Conservation (phyloP, 352 stramenopile genomes). For the Phytophthora sansomeana region DNA sequence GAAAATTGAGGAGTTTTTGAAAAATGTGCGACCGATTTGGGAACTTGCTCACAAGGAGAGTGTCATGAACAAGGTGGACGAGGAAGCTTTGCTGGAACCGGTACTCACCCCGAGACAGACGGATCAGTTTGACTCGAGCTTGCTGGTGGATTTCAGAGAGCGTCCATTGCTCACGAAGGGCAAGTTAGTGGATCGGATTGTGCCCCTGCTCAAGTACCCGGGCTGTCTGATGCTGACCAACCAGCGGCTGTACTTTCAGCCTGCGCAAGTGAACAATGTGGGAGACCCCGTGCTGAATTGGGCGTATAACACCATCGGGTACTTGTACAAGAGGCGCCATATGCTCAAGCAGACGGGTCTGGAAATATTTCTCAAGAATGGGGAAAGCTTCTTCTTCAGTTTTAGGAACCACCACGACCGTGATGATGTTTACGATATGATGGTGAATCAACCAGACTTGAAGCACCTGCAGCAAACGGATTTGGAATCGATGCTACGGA, state of each 20-base stretch:
- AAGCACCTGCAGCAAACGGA: slow-evolving; percentile 69
- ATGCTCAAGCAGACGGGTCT: slow-evolving; percentile 91
- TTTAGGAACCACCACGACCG: slow-evolving; percentile 75
- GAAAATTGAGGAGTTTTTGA: slow-evolving; percentile 82
- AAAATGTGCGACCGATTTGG: slow-evolving; percentile 72
- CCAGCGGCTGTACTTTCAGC: slow-evolving; percentile 90
- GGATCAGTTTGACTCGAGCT: slow-evolving; percentile 88
- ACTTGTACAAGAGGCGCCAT: slow-evolving; percentile 89
- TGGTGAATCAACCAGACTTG: slow-evolving; percentile 78
- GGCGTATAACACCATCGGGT: slow-evolving; percentile 80
- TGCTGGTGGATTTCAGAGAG: slow-evolving; percentile 92
- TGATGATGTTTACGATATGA: slow-evolving; percentile 88
- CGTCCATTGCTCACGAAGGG: slow-evolving; percentile 72
- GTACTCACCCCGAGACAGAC: slow-evolving; percentile 78
- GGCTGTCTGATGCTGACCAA: slow-evolving; percentile 94
- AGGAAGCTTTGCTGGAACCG: slow-evolving; percentile 78
- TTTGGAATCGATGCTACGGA: slow-evolving; percentile 79
- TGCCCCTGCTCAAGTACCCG: slow-evolving; percentile 91
- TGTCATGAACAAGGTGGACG: slow-evolving; percentile 88
- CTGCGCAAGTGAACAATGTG: slow-evolving; percentile 93
- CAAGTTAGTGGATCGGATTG: slow-evolving; percentile 90
- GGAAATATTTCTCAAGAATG: slow-evolving; percentile 85
- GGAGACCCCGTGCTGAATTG: slow-evolving; percentile 89
- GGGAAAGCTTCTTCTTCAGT: slow-evolving; percentile 83
- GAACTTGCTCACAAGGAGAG: slow-evolving; percentile 68